Evolutionary conservation across 257 asterid species (phyloP), one percentile per base, ranked within the genome.

Genomic region (Marsdenia floribunda): DNA sequence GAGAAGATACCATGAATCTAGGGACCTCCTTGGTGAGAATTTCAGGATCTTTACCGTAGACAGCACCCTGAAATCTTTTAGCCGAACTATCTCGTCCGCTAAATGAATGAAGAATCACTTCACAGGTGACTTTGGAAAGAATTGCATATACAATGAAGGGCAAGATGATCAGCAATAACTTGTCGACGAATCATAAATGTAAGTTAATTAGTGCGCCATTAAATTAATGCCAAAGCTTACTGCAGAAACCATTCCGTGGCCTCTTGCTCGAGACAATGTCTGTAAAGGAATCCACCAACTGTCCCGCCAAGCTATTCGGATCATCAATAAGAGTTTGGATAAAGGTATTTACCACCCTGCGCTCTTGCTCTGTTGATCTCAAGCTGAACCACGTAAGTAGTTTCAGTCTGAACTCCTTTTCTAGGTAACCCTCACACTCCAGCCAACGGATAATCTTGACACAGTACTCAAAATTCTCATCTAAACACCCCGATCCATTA

Each of bases 381-480:
- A 93, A 82, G 81, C 97, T 91, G 84, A 91, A 90, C 98, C 98
- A 93, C 26, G 97, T 91, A 49, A 93, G 93, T 84, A 93, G 78
- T 74, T 90, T 93, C 85, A 91, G 79, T 71, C 98, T 84, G 78
- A 93, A 93, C 44, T 89, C 97, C 87, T 85, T 84, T 59, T 83
- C 74, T 52, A 93, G 87, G 80, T 88, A 83, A 53, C 98, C 97
- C 81, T 93, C 96, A 40, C 96, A 88, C 77, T 93, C 98, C 81
- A 93, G 82, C 96, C 95, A 93, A 58, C 98, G 90, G 63, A 93
- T 93, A 72, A 89, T 87, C 87, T 87, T 89, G 35, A 93, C 91
- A 76, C 98, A 89, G 81, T 88, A 87, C 83, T 92, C 98, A 65
- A 89, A 92, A 76, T 85, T 93, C 83, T 89, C 98, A 68, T 91